Evolutionary conservation across 1,139 yeast genomes (phyloP).

Genomic region (Debaryomyces sp.): DNA sequence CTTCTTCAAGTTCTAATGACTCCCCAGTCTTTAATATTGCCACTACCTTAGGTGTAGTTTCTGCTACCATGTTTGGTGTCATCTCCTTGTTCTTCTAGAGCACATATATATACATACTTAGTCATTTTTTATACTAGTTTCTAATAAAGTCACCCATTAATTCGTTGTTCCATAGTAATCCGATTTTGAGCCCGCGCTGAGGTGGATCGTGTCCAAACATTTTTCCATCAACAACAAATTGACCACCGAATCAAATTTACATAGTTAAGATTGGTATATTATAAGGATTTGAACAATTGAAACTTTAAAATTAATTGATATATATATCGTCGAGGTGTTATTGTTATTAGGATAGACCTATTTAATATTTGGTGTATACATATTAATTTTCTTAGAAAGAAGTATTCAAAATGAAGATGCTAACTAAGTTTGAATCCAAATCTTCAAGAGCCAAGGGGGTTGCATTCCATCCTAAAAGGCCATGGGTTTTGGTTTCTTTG

Average conservation of each 20-base stretch:
- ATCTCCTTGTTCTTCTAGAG: not conserved
- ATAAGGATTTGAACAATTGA: constrained; percentile 1
- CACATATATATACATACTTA: not conserved
- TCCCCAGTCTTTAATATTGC: constrained; percentile 1
- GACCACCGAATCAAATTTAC: constrained; percentile 10
- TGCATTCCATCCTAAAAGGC: constrained; percentile 96
- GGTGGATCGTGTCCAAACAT: constrained; percentile 4
- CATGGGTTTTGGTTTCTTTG: constrained; percentile 95
- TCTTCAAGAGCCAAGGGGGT: constrained; percentile 98
- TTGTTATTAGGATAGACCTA: not conserved
- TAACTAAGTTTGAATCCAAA: constrained; percentile 97
- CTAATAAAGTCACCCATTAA: not conserved
- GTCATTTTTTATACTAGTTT: constrained; percentile 1
- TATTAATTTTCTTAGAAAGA: not conserved
- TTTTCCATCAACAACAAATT: constrained; percentile 8
- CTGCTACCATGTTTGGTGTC: not conserved
- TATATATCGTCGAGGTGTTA: not conserved
- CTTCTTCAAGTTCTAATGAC: constrained; percentile 3
- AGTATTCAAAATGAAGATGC: constrained; percentile 80
- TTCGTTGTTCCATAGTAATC: not conserved
- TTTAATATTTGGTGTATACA: not conserved
- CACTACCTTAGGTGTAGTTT: constrained; percentile 1
- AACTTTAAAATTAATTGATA: constrained; percentile 4
- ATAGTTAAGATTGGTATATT: not conserved
- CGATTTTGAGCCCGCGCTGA: constrained; percentile 8